phyloP scores from a whole-genome alignment of 2,329 filamentous ascomycete genomes.

The Sodiomyces alkalinus region DNA sequence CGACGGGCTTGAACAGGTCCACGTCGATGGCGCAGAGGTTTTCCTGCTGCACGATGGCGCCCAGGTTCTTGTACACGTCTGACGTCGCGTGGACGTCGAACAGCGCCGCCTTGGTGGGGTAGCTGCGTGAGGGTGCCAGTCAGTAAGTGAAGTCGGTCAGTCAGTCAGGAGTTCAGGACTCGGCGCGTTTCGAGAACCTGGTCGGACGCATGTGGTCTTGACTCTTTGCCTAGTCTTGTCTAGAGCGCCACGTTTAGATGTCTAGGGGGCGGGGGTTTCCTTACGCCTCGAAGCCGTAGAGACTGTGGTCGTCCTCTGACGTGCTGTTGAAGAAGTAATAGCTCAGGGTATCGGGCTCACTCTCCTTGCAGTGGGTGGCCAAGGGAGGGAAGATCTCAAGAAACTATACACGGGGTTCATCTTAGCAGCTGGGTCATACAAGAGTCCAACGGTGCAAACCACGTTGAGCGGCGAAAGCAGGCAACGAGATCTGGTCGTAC shows the following conservation, averaged over 20 bases:
- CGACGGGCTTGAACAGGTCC: neutral
- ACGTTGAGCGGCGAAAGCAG: no score
- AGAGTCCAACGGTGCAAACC: neutral
- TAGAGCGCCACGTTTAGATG: no score
- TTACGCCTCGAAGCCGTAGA: conserved; percentile 1
- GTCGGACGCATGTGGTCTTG: no score
- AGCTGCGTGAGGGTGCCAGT: no score
- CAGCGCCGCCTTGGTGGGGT: neutral
- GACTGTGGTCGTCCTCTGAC: neutral
- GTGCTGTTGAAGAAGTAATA: conserved; percentile 1
- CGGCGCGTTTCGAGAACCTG: no score
- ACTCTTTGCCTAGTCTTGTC: no score
- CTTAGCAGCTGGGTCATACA: neutral
- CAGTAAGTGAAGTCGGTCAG: no score
- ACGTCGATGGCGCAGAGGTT: neutral
- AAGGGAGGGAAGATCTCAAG: conserved; percentile 1
- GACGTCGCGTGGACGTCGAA: neutral
- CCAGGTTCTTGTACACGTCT: neutral
- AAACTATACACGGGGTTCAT: neutral
- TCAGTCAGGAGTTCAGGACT: no score
- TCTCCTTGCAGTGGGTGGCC: neutral
- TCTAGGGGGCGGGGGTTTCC: neutral
- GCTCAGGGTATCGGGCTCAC: conserved; percentile 1
- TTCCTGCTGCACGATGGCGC: neutral
- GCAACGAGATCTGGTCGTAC: no score